Base-by-base conservation (phyloP, 2,329 filamentous ascomycete species). In the Microcera coccophila region DNA sequence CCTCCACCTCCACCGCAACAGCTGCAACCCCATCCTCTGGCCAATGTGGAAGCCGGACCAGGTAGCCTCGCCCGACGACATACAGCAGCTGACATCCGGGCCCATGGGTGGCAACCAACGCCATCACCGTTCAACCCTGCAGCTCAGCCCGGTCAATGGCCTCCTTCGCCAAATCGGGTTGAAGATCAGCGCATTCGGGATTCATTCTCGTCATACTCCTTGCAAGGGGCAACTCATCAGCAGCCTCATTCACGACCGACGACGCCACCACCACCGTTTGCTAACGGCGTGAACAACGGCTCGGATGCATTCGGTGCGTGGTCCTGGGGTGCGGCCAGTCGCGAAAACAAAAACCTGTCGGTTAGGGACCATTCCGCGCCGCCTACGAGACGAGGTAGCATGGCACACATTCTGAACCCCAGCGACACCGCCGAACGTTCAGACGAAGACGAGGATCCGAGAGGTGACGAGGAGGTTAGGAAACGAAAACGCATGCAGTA, bases 61-160 rank as follows among this genome's bases (percentile, higher is more conserved):
- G 78, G 81, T 43, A 90, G 82, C 57, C 74, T 95, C 36, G 79
- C 82, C 34, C 83, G 91, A 50, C 81, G 91, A 48, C 93, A 98
- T 67, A 98, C 93, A 2, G 91, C 90, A 29, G 93, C 93, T 45
- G 93, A 98, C 62, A 97, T 98, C 55, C 84, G 93, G 40, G 85
- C 90, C 56, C 85, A 90, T 61, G 88, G 85, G 28, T 91, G 87
- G 82, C 84, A 82, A 49, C 74, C 74, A 7, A 53, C 49, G 32
- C 74, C 79, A 19, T 85, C 84, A 4, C 86, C 84, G 10, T 86
- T 59, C 82, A 59, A 74, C 78, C 7, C 84, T 3, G 81, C 81
- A 10, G 66, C 71, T 2, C 65, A 72, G 8, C 70, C 74, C 1
- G 64, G 67, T 3, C 71, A 71, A 12, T 80, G 76, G 72, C 77